Evolutionary conservation across 345 rosid species (phyloP).

Genomic region (Bretschneidera sinensis): DNA sequence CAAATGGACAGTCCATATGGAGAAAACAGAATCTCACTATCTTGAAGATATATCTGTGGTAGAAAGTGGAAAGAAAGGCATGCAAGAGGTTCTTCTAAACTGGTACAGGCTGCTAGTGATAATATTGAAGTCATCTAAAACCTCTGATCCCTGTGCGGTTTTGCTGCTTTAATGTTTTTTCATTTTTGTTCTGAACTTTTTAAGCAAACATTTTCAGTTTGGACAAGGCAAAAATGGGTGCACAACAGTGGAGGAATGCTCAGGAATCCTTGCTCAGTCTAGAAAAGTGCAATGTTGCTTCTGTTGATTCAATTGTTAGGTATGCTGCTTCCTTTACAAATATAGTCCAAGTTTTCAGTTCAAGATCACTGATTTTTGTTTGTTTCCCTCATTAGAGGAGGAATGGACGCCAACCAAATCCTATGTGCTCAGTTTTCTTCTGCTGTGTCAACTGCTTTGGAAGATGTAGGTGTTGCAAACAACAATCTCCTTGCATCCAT

Average conservation of each 20-base stretch:
- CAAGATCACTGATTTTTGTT: constrained; percentile 2
- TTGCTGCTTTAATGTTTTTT: not conserved
- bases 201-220: constrained; percentile 41
- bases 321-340: constrained; percentile 30
- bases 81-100: constrained; percentile 71
- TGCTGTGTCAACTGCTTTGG: constrained; percentile 66
- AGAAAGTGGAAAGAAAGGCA: constrained; percentile 69
- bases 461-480: constrained; percentile 61
- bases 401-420: constrained; percentile 66
- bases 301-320: constrained; percentile 87
- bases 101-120: constrained; percentile 42
- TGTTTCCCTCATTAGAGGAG: constrained; percentile 46
- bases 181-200: constrained; percentile 18
- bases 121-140: not conserved
- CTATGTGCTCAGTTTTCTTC: constrained; percentile 62
- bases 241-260: constrained; percentile 82
- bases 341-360: not conserved
- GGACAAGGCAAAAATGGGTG: constrained; percentile 69
- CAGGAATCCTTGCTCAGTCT: constrained; percentile 76
- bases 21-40: constrained; percentile 68
- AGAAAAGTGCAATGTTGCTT: constrained; percentile 76
- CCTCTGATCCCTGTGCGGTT: constrained; percentile 5
- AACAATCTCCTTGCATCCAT: constrained; percentile 61
- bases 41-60: constrained; percentile 66
- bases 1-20: constrained; percentile 82